Evolutionary conservation across 768 basidiomycete species (phyloP).

Genomic region (Suillus americanus): DNA sequence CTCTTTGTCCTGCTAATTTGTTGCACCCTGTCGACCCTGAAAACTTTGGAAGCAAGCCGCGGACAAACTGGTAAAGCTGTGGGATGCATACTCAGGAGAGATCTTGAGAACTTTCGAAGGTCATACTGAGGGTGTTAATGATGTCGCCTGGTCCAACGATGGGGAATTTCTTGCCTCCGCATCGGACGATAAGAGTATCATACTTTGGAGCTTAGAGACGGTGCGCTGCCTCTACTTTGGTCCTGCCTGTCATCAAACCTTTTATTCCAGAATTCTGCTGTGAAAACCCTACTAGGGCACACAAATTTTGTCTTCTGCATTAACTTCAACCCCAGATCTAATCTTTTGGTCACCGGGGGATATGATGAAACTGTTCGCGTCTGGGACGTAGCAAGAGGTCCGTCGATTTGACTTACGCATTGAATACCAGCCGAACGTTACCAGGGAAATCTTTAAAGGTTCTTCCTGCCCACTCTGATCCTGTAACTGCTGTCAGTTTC

Average conservation of each 20-base stretch:
- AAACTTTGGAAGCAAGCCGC: slow-evolving; percentile 61
- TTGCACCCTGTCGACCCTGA: slow-evolving; percentile 18
- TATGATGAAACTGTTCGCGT: slow-evolving; percentile 95
- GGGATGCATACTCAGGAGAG: slow-evolving; percentile 73
- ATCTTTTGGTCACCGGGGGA: slow-evolving; percentile 88
- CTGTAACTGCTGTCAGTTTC: slow-evolving; percentile 92
- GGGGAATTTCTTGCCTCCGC: slow-evolving; percentile 85
- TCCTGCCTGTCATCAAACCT: slow-evolving; percentile 5
- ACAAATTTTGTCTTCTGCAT: slow-evolving; percentile 95
- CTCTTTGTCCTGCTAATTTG: slow-evolving; percentile 5
- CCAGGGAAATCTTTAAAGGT: slow-evolving; percentile 83
- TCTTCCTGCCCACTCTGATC: slow-evolving; percentile 95
- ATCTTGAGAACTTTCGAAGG: slow-evolving; percentile 72
- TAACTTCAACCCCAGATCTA: slow-evolving; percentile 87
- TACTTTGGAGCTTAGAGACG: slow-evolving; percentile 78
- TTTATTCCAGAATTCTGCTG: slow-evolving; percentile 47
- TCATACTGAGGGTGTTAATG: slow-evolving; percentile 83
- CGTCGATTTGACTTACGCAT: slow-evolving; percentile 7
- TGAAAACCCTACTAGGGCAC: slow-evolving; percentile 77
- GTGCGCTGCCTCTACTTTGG: slow-evolving; percentile 35
- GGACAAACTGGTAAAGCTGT: slow-evolving; percentile 80
- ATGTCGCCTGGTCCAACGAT: slow-evolving; percentile 86
- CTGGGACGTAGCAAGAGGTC: slow-evolving; percentile 95
- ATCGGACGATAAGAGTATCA: slow-evolving; percentile 89
- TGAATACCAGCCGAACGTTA: slow-evolving; percentile 4